These are phyloP conservation scores for Acanthamoeba culbertsoni DNA, from an alignment of 208 protist genomes.

Conservation along the genomic window DNA sequence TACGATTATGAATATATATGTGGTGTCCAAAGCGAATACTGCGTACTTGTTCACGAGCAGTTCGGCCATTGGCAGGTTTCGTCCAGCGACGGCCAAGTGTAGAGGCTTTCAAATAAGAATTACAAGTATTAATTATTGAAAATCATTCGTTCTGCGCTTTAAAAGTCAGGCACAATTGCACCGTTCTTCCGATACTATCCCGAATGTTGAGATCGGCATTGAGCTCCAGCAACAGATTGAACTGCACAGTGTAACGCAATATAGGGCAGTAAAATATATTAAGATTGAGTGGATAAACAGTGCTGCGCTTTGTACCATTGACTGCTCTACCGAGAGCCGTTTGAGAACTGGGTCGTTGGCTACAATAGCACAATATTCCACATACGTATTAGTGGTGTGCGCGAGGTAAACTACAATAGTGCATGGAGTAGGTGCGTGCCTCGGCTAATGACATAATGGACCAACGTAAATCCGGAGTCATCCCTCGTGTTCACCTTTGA, in stretches of 20 bases:
- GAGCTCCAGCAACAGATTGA: not conserved
- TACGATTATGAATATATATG: not conserved
- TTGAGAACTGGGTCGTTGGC: no score
- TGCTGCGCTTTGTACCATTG: not conserved
- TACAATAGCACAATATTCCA: not conserved
- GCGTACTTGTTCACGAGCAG: slow-evolving; percentile 6
- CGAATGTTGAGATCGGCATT: not conserved
- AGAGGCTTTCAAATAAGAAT: not conserved
- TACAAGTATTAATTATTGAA: not conserved
- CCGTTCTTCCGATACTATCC: not conserved
- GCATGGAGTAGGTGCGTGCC: not conserved
- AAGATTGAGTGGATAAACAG: not conserved
- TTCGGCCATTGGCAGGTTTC: not conserved
- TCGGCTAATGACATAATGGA: not conserved
- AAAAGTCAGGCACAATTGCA: not conserved
- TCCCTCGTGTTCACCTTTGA: no score
- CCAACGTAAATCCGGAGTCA: no score
- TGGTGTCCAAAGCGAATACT: not conserved
- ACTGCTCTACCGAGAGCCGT: no score
- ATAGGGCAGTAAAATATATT: not conserved
- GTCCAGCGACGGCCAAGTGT: not conserved
- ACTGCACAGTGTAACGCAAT: not conserved
- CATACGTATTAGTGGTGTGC: not conserved
- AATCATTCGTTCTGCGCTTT: not conserved
- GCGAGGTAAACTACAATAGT: not conserved